Percentiles rank a stretch among this genome's conserved stretches.
These are phyloP conservation scores for Bacidia gigantensis DNA, from an alignment of 495 filamentous ascomycete genomes.

Conservation along the genomic window DNA sequence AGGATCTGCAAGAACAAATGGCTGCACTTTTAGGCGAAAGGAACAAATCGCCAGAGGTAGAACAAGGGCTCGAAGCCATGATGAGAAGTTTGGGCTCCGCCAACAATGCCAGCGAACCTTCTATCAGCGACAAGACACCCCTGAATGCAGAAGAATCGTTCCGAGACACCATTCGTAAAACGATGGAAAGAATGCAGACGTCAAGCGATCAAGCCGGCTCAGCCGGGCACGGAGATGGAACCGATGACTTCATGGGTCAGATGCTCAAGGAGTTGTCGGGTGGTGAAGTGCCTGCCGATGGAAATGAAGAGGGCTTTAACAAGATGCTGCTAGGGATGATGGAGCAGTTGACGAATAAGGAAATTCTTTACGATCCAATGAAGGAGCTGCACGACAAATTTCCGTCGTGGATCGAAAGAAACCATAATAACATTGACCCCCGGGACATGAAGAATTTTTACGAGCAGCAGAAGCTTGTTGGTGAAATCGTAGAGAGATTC, in stretches of 20 bases:
- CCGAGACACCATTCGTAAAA: conserved; percentile 76
- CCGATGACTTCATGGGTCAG: conserved; percentile 70
- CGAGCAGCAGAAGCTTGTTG: conserved; percentile 68
- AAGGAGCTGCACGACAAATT: conserved; percentile 90
- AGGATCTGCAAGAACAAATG: conserved; percentile 73
- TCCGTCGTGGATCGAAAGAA: conserved; percentile 72
- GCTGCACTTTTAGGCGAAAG: conserved; percentile 57
- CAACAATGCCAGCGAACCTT: conserved; percentile 18
- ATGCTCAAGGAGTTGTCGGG: conserved; percentile 73
- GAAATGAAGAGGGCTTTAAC: conserved; percentile 71
- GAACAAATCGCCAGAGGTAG: conserved; percentile 60
- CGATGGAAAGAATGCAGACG: conserved; percentile 87
- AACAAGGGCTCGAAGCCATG: conserved; percentile 73
- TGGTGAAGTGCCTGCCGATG: conserved; percentile 45
- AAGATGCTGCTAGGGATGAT: conserved; percentile 95
- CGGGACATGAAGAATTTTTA: conserved; percentile 71
- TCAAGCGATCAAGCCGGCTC: conserved; percentile 71
- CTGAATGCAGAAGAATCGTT: conserved; percentile 44
- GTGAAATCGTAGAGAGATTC: conserved; percentile 79
- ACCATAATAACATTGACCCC: conserved; percentile 45
- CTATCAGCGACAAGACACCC: conserved; percentile 9
- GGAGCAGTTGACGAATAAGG: conserved; percentile 95
- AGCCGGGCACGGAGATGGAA: conserved; percentile 50
- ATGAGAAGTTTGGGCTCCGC: conserved; percentile 60
- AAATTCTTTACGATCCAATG: conserved; percentile 97